These are phyloP conservation scores for Exsudoporus frostii DNA, from an alignment of 768 basidiomycete species.

Conservation along the genomic window DNA sequence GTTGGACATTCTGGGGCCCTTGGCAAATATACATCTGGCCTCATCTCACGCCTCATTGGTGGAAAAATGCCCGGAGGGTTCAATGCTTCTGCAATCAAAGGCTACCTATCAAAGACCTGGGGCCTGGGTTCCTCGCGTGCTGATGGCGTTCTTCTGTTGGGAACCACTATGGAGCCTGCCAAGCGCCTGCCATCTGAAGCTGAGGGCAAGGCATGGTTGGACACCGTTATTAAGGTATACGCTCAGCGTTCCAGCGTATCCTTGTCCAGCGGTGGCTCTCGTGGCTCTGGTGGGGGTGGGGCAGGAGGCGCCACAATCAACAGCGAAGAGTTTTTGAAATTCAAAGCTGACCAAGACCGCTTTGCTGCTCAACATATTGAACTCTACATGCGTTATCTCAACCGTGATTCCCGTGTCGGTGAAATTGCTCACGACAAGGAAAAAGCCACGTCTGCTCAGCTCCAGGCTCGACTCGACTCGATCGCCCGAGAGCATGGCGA, in stretches of 20 bases:
- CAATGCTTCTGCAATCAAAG: conserved; percentile 88
- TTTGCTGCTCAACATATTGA: conserved; percentile 94
- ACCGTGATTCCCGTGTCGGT: conserved; percentile 88
- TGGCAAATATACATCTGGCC: conserved; percentile 90
- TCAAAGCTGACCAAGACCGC: conserved; percentile 89
- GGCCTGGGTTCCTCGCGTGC: conserved; percentile 89
- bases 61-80: conserved; percentile 99
- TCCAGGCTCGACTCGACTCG: conserved; percentile 86
- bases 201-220: conserved; percentile 94
- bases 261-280: conserved; percentile 64
- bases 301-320: conserved; percentile 87
- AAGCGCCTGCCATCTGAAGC: conserved; percentile 89
- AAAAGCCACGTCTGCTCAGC: conserved; percentile 63
- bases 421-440: conserved; percentile 87
- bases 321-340: conserved; percentile 97
- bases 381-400: conserved; percentile 94
- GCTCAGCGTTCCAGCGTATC: conserved; percentile 88
- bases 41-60: conserved; percentile 88
- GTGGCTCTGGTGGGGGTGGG: conserved; percentile 55
- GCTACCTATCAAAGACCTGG: conserved; percentile 88
- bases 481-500: conserved; percentile 94
- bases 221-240: conserved; percentile 78
- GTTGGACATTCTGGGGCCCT: conserved; percentile 81
- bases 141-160: conserved; percentile 87
- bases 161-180: conserved; percentile 88